phyloP scores from a whole-genome alignment of 2,329 filamentous ascomycete genomes.

The Incumbomyces delicatus region DNA sequence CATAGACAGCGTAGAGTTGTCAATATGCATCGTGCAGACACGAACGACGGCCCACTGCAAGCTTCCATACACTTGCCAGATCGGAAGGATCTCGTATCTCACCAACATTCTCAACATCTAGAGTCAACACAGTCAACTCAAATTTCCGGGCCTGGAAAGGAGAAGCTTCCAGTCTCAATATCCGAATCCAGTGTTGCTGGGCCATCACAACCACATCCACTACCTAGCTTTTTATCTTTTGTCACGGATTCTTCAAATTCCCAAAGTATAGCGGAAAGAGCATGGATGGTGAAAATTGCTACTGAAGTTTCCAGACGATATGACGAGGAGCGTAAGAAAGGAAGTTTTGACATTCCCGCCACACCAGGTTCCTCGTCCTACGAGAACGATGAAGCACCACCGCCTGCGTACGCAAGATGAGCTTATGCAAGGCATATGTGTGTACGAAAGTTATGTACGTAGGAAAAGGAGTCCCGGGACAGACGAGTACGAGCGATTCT shows the following conservation, averaged over 20 bases:
- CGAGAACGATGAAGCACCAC: slow-evolving; percentile 29
- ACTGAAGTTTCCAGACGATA: slow-evolving; percentile 77
- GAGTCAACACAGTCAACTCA: slow-evolving; percentile 32
- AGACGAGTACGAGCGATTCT: too few relatives aligned
- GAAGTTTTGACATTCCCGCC: slow-evolving; percentile 12
- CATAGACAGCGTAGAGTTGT: slow-evolving; percentile 8
- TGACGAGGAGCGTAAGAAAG: slow-evolving; percentile 63
- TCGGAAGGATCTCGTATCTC: slow-evolving; percentile 6
- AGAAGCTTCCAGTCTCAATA: too few relatives aligned
- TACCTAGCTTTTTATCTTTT: slow-evolving; percentile 29
- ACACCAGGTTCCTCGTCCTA: slow-evolving; percentile 9
- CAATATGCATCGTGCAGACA: slow-evolving; percentile 1
- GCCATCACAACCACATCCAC: slow-evolving; percentile 20
- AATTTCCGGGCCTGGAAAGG: slow-evolving; percentile 15
- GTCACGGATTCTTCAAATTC: slow-evolving; percentile 24
- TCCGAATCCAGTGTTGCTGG: neutral
- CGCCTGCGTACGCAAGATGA: slow-evolving; percentile 37
- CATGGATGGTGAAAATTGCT: slow-evolving; percentile 60
- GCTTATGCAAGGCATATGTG: too few relatives aligned
- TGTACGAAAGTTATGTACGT: too few relatives aligned
- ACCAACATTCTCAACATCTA: slow-evolving; percentile 22
- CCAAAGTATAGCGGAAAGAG: slow-evolving; percentile 36
- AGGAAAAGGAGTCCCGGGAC: too few relatives aligned
- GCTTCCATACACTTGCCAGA: slow-evolving; percentile 17
- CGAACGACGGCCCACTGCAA: slow-evolving; percentile 17